Percentiles rank a stretch among this genome's conserved stretches.
Conservation (phyloP, 179 eudicot genomes). For the Beta lomatogona region DNA sequence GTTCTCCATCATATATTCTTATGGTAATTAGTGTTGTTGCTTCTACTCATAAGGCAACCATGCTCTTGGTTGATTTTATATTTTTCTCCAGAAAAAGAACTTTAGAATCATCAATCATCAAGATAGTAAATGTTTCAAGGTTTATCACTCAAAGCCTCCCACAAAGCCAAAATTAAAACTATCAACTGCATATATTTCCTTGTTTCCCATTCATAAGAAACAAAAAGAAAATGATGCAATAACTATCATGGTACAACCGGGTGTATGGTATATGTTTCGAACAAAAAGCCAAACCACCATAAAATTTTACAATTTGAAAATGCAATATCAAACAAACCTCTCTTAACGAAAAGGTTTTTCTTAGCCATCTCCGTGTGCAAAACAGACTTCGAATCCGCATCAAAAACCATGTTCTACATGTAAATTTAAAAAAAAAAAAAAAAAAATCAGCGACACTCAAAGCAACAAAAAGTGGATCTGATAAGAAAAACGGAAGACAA, state of each 20-base stretch:
- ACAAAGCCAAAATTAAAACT: no score
- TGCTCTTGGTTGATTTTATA: no score
- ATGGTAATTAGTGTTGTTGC: background rate
- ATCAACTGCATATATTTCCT: no score
- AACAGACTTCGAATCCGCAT: constrained; percentile 70
- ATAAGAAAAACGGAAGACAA: background rate
- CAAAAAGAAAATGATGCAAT: no score
- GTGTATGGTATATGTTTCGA: no score
- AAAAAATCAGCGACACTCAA: background rate
- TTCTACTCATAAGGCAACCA: background rate
- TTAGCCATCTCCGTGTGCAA: constrained; percentile 98
- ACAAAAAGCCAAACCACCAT: background rate
- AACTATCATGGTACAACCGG: no score
- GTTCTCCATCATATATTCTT: background rate
- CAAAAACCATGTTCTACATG: constrained; percentile 78
- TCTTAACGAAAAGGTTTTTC: constrained; percentile 87
- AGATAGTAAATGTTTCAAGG: no score
- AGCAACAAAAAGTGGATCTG: background rate
- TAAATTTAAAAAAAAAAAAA: background rate
- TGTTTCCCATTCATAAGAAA: no score
- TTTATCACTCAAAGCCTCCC: no score
- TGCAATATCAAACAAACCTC: constrained; percentile 53
- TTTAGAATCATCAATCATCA: no score
- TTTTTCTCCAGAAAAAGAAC: no score
- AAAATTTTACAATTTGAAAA: background rate